Evolutionary conservation across 1,139 yeast species (phyloP).

Genomic region (Yamadazyma dendronema): DNA sequence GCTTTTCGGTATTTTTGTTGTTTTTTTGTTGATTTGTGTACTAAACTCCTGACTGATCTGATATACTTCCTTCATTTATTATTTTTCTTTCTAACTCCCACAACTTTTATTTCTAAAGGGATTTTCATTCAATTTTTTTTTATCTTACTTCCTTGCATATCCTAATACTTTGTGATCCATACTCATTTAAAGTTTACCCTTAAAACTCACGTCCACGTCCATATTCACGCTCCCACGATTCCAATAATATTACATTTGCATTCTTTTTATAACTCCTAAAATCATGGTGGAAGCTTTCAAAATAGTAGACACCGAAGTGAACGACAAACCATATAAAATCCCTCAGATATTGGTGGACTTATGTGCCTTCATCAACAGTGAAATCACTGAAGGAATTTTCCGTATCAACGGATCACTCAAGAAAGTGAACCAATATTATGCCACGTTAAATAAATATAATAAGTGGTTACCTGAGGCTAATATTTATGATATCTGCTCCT

Average conservation of each 20-base stretch:
- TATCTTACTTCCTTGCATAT: neutral
- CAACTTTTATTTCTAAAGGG: neutral
- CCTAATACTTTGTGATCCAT: too few species aligned
- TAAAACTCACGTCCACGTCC: too few species aligned
- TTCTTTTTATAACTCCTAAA: too few species aligned
- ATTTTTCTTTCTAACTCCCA: neutral
- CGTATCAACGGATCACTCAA: conserved; percentile 29
- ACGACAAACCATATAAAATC: conserved; percentile 10
- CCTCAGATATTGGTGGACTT: conserved; percentile 22
- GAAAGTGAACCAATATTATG: conserved; percentile 19
- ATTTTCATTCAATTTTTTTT: too few species aligned
- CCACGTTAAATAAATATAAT: conserved; percentile 13
- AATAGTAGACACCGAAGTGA: conserved; percentile 9
- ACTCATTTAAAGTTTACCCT: too few species aligned
- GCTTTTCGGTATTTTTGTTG: too few species aligned
- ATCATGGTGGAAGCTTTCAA: conserved; percentile 17
- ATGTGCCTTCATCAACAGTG: conserved; percentile 18
- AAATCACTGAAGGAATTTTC: conserved; percentile 26
- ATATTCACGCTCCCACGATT: too few species aligned
- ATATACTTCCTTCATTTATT: too few species aligned
- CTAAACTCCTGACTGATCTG: too few species aligned
- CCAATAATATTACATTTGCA: too few species aligned
- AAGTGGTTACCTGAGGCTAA: conserved; percentile 16
- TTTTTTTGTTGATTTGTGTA: too few species aligned
- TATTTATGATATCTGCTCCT: conserved; percentile 22